Percentiles rank a stretch among this genome's conserved stretches.
Conservation (phyloP, 1,284 basidiomycete genomes). For the Tylopilus sp. region DNA sequence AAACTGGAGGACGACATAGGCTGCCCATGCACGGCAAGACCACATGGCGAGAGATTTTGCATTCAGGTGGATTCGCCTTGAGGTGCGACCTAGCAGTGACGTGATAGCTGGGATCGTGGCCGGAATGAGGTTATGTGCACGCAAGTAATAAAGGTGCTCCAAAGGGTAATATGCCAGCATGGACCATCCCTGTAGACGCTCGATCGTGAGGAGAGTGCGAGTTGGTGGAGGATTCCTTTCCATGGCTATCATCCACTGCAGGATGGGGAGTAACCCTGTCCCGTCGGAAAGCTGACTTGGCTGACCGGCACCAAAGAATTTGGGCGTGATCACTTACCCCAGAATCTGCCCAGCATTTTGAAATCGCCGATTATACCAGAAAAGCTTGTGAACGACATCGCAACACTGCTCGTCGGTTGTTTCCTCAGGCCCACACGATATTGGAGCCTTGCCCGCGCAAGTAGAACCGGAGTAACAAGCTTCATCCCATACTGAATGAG, state of each 20-base stretch:
- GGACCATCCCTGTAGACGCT: slow-evolving; percentile 78
- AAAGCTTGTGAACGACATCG: slow-evolving; percentile 54
- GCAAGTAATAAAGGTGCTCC: slow-evolving; percentile 74
- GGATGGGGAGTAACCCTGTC: slow-evolving; percentile 67
- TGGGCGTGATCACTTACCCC: slow-evolving; percentile 51
- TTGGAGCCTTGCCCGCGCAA: slow-evolving; percentile 63
- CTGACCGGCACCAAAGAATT: background rate
- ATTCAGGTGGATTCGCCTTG: slow-evolving; percentile 44
- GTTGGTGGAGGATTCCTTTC: slow-evolving; percentile 69
- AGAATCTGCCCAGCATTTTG: slow-evolving; percentile 68
- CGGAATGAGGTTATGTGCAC: slow-evolving; percentile 61
- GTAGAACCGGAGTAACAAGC: slow-evolving; percentile 60
- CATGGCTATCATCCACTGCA: slow-evolving; percentile 73
- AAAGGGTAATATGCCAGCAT: slow-evolving; percentile 82
- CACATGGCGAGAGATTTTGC: slow-evolving; percentile 51
- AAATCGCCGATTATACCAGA: slow-evolving; percentile 59
- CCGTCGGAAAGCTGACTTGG: background rate
- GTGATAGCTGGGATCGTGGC: slow-evolving; percentile 43
- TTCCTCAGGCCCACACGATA: slow-evolving; percentile 55
- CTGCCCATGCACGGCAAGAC: slow-evolving; percentile 76
- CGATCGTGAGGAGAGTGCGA: slow-evolving; percentile 65
- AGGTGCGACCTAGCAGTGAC: slow-evolving; percentile 40
- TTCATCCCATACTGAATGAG: slow-evolving; percentile 69
- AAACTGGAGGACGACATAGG: slow-evolving; percentile 72
- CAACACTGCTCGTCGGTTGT: slow-evolving; percentile 48